Evolutionary conservation across 1,284 basidiomycete species (phyloP).

Genomic region (Rhodotorula sp.): DNA sequence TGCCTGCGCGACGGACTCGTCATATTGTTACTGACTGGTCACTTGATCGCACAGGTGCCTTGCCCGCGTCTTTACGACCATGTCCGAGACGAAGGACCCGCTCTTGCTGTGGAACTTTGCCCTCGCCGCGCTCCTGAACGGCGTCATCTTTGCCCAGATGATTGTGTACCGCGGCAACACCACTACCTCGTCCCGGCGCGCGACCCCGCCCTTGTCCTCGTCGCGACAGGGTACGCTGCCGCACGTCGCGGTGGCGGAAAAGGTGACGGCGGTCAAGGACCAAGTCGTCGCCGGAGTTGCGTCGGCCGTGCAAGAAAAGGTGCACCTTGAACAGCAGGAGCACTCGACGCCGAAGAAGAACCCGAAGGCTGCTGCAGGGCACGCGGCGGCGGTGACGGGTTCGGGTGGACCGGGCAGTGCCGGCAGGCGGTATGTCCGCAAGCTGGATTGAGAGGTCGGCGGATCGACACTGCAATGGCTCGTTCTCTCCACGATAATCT

Average conservation of each 20-base stretch:
- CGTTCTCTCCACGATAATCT: no score
- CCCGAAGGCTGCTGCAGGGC: neutral
- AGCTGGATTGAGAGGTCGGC: constrained; percentile 1
- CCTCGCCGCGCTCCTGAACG: constrained; percentile 72
- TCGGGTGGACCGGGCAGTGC: constrained; percentile 7
- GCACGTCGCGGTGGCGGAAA: neutral
- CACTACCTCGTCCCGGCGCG: constrained; percentile 3
- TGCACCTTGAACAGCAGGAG: neutral
- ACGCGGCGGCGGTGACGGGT: neutral
- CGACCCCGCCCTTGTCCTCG: neutral
- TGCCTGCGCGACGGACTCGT: no score
- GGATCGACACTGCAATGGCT: no score
- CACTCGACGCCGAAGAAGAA: constrained; percentile 13
- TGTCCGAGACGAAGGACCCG: constrained; percentile 75
- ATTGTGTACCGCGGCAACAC: constrained; percentile 55
- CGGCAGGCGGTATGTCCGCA: constrained; percentile 16
- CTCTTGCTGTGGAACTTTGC: constrained; percentile 77
- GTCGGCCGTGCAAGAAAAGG: neutral
- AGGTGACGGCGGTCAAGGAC: constrained; percentile 1
- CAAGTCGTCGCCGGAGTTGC: neutral
- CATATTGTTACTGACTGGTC: neutral
- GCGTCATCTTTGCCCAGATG: constrained; percentile 75
- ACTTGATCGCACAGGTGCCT: constrained; percentile 58
- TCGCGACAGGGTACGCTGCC: no score
- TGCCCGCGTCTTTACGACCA: constrained; percentile 83